phyloP scores from a whole-genome alignment of 2,329 filamentous ascomycete species.

The Dothiorella sarmentorum region DNA sequence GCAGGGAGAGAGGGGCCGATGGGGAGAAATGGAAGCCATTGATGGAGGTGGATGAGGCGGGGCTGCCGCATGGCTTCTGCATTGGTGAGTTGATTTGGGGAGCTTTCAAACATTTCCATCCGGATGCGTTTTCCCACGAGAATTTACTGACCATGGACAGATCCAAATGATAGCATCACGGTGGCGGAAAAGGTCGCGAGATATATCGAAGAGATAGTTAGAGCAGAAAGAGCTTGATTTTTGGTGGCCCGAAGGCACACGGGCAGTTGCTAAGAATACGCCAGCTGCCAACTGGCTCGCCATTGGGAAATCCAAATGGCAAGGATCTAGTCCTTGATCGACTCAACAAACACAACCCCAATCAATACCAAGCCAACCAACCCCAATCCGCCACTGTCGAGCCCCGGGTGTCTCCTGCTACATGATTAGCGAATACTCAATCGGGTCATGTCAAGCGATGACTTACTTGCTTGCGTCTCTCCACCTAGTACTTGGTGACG shows the following conservation, averaged over 20 bases:
- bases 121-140: neutral
- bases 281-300: neutral
- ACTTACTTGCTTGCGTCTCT: neutral
- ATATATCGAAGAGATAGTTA: constrained; percentile 45
- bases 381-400: no score
- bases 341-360: neutral
- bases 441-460: no score
- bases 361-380: neutral
- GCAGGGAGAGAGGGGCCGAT: constrained; percentile 27
- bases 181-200: constrained; percentile 51
- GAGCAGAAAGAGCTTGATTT: constrained; percentile 5
- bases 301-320: no score
- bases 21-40: constrained; percentile 42
- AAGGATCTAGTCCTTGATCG: no score
- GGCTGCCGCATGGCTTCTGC: constrained; percentile 59
- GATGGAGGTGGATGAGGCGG: constrained; percentile 55
- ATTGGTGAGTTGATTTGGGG: constrained; percentile 52
- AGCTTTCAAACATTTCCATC: neutral
- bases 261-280: neutral
- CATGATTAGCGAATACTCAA: neutral
- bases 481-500: neutral
- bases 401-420: neutral
- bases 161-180: constrained; percentile 42
- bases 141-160: constrained; percentile 10
- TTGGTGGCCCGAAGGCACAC: neutral